Base-by-base conservation (phyloP, 2,329 filamentous ascomycete genomes). In the Pseudogymnoascus sp. region DNA sequence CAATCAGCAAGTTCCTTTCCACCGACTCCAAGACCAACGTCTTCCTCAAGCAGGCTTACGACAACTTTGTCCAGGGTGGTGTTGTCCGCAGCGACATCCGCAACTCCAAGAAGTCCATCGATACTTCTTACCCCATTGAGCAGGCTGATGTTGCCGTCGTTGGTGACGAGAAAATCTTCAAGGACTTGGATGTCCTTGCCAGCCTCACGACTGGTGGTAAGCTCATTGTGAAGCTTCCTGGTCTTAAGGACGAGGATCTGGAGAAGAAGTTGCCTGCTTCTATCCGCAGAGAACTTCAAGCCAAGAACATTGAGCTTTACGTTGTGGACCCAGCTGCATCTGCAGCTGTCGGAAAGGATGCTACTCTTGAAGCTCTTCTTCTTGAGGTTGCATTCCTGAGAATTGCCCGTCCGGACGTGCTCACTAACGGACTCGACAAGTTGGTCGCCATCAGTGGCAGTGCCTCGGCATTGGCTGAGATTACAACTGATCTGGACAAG, bases 311-410 rank as follows among this genome's bases (percentile, higher is more conserved):
- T 35, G 78, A 87, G 65, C 81, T 99, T 37, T 89, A 87, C 69
- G 77, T 95, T 35, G 75, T 97, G 12, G 91, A 99, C 72, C 80
- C 88, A 5, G 79, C 87, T 1, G 80, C 81, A 60, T 87, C 86
- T 6, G 83, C 87, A 38, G 84, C 87, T 59, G 82, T 89, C n/a
- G 82, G 87, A 66, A 84, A 86, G 67, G 82, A 90, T 62, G 73
- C 81, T 45, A 76, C 77, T 61, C 77, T 85, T 6, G 83, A 89
- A 67, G 81, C 85, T 63, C 81, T 89, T 45, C 80, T 96, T 12
- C 78, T 90, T 2, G 89, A 97, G 75, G 78, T 95, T 41, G 86
- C 91, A 6, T 97, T 97, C 80, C 75, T 97, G 66, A 88, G 89
- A 71, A 77, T 94, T 65, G 87, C 90, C 38, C 82, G 86, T 63